Evolutionary conservation across 768 basidiomycete species (phyloP), one percentile per base, ranked within the genome.

Genomic region (Tylopilus sp.): DNA sequence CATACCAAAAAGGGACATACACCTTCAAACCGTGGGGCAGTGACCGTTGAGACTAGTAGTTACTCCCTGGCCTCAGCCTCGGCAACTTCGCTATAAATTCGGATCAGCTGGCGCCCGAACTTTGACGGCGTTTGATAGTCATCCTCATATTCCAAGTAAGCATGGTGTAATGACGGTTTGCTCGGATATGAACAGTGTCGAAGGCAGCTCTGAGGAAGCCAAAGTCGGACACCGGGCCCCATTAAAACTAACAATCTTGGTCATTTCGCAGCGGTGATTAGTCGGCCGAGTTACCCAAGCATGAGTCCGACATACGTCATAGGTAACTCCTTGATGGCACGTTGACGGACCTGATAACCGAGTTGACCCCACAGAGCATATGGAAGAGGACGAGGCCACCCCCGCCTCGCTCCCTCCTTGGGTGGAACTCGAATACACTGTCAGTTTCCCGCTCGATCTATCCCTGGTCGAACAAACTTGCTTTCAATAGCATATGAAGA

Each of bases 381-480:
- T 98, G 88, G 95, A 98, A 66, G 91, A 94, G 44, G 95, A 98
- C 65, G 94, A 94, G 53, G 75, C 79, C 13, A 79, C 79, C 0
- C 74, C 82, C 1, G 81, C 79, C 57, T 76, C 86, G 3, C 79
- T 91, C 38, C 89, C 89, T 20, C 82, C 81, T 13, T 98, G 95
- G 95, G 95, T 98, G 28, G 81, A 87, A 59, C 80, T 98, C 42
- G 95, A 98, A 76, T 98, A 95, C 66, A 77, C 78, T 61, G 91
- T 89, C 51, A 53, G 79, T 72, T 31, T 4, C 12, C n/a, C 21
- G 26, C 33, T 15, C 0, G n/a, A 44, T 8, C 8, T 5, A 12
- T 3, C 8, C 25, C 31, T 8, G 5, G 10, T 18, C 26, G 4
- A 35, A 40, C 31, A 38, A 30, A 44, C n/a, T 18, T 25, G 21